These are phyloP conservation scores for Pseudocercospora vitis DNA, from an alignment of 2,329 filamentous ascomycete genomes.

Conservation along the genomic window DNA sequence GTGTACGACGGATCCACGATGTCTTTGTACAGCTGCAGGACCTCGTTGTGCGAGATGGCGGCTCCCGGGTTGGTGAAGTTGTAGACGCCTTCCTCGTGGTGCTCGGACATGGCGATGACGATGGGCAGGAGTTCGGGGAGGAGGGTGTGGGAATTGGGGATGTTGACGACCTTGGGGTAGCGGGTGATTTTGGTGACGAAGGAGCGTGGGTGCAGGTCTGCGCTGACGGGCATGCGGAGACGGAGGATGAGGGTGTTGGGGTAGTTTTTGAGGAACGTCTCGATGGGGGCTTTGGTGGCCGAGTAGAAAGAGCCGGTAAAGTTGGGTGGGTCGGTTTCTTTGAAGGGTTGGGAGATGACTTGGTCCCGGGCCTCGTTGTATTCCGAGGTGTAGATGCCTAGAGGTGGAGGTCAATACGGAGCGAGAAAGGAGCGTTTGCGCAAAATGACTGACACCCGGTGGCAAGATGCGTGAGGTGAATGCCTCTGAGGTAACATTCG, in stretches of 20 bases:
- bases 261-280: conserved; percentile 66
- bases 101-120: conserved; percentile 60
- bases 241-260: conserved; percentile 63
- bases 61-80: conserved; percentile 70
- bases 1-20: conserved; percentile 61
- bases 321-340: conserved; percentile 63
- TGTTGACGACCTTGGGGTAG: conserved; percentile 65
- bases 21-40: conserved; percentile 62
- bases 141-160: conserved; percentile 68
- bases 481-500: conserved; percentile 57
- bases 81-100: conserved; percentile 63
- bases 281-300: conserved; percentile 64
- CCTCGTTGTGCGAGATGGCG: conserved; percentile 70
- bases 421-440: no score
- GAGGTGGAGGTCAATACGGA: no score
- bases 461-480: conserved; percentile 66
- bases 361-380: conserved; percentile 52
- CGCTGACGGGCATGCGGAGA: conserved; percentile 68
- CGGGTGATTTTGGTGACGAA: conserved; percentile 69
- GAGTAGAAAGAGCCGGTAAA: conserved; percentile 69
- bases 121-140: conserved; percentile 64
- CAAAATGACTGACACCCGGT: conserved; percentile 64
- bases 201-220: conserved; percentile 65
- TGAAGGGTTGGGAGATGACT: conserved; percentile 60
- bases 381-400: conserved; percentile 32